Conservation (phyloP, 1,284 basidiomycete genomes). For the Moesziomyces antarcticus region DNA sequence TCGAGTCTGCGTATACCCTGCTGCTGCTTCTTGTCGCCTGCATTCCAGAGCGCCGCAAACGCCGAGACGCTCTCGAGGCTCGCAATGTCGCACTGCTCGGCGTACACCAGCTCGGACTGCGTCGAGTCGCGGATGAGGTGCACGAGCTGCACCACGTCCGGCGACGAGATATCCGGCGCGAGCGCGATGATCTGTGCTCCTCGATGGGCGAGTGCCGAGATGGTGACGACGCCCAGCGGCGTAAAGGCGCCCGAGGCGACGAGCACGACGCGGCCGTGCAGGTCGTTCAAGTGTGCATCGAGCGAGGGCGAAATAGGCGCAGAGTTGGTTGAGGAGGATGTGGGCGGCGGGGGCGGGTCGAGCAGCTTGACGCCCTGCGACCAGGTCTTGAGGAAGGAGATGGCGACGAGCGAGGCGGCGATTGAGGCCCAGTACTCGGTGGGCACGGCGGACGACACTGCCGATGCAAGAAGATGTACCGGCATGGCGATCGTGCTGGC, state of each 20-base stretch:
- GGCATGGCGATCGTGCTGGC: conserved; percentile 35
- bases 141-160: conserved; percentile 47
- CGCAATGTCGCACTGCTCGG: conserved; percentile 60
- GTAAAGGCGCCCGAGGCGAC: conserved; percentile 56
- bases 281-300: conserved; percentile 19
- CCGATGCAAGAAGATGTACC: conserved; percentile 43
- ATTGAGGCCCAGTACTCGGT: conserved; percentile 52
- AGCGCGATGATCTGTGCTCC: conserved; percentile 61
- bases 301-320: conserved; percentile 3
- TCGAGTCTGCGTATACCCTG: conserved; percentile 28
- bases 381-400: conserved; percentile 53
- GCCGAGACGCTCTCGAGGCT: conserved; percentile 35
- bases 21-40: conserved; percentile 40
- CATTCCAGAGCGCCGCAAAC: conserved; percentile 57
- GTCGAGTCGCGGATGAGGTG: conserved; percentile 58
- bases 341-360: conserved; percentile 19
- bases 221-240: conserved; percentile 53
- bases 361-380: conserved; percentile 46
- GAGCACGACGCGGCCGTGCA: conserved; percentile 51
- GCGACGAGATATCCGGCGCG: conserved; percentile 29
- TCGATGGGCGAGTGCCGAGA: conserved; percentile 53
- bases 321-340: not conserved
- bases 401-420: conserved; percentile 23
- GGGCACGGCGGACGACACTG: conserved; percentile 23
- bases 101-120: conserved; percentile 56